Evolutionary conservation across 2,329 filamentous ascomycete species (phyloP), one percentile per base, ranked within the genome.

Genomic region (Fusarium sarcochroum): DNA sequence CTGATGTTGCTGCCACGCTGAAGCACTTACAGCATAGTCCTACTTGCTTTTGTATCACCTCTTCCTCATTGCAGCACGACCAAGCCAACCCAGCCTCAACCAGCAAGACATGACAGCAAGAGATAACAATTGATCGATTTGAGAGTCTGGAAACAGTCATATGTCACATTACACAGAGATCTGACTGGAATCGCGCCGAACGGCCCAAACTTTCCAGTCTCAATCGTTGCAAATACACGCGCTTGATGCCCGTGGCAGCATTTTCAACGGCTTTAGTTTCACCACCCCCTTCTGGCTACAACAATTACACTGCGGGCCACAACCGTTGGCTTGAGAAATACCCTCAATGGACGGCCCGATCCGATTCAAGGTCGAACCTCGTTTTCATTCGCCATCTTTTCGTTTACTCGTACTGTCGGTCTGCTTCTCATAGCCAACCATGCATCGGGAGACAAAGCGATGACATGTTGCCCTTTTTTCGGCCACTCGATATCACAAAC

Each of bases 141-240:
- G 46, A 70, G 73, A 70, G 71, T 76, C 76, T 75, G 47, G 80
- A 79, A 83, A 77, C 72, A 79, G 79, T 84, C 82, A 84, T 80
- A 80, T 85, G 76, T 73, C 78, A 85, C 84, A 82, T 74, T 58
- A 54, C 51, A 75, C 73, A 75, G 52, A 84, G 83, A 85, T 85
- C 83, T 83, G 72, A 65, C 82, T 83, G 73, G 70, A 70, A 73
- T 70, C 63, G 37, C 59, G 44, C 68, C 68, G 70, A 71, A 63
- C 55, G 59, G 64, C 52, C 46, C 50, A 66, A 63, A 62, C 27
- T 58, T 48, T 45, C 25, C 46, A 54, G 61, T 32, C 53, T 63
- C 65, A 48, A 53, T 38, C 48, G 50, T 63, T 63, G 49, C 63
- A 59, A 59, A 59, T 48, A 42, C 63, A 61, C 27, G 60, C 68